Evolutionary conservation across 2,329 filamentous ascomycete genomes (phyloP), one percentile per base, ranked within the genome.

Genomic region (Eurotiales sp.): DNA sequence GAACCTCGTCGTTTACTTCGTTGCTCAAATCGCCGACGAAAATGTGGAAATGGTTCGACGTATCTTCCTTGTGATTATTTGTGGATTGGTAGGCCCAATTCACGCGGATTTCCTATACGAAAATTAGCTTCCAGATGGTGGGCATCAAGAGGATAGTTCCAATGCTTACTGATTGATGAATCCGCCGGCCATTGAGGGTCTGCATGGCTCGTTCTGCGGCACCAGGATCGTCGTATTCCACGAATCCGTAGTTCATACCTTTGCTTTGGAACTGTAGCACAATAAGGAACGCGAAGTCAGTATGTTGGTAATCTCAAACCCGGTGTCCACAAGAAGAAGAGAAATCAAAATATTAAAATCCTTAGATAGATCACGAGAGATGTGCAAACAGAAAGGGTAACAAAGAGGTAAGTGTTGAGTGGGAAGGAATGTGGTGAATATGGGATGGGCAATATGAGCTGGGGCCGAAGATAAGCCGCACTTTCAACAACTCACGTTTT

Each of bases 81-180:
- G 95, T 99, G 60, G 92, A 93, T 77, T 99, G 93, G 65, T 99
- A 99, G 19, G 93, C 93, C 93, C 93, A 99, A 78, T 99, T 99
- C 64, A 99, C 93, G 51, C 91, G 89, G 57, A 99, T 99, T 79
- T 99, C 93, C 90, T 96, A 67, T 53, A 48, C 36, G 36, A 30
- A 19, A 17, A 46, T 67, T 48, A 60, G 58, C 46, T 34, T 50
- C 50, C 36, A 8, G 7, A 32, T 27, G 15, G 17, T 15, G n/a
- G 19, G 2, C 11, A 19, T 14, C 17, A 17, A n/a, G 27, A 15
- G 6, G 4, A 17, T 42, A 25, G 15, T 11, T 21, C 49, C 52
- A 29, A 29, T 46, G 71, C 86, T 71, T 84, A 95, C 91, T 68
- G 89, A 88, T 73, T 97, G 91, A 71, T 99, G 92, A 58, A 99